These are phyloP conservation scores for Leucogyrophana mollusca DNA, from an alignment of 768 basidiomycete species.

Conservation along the genomic window DNA sequence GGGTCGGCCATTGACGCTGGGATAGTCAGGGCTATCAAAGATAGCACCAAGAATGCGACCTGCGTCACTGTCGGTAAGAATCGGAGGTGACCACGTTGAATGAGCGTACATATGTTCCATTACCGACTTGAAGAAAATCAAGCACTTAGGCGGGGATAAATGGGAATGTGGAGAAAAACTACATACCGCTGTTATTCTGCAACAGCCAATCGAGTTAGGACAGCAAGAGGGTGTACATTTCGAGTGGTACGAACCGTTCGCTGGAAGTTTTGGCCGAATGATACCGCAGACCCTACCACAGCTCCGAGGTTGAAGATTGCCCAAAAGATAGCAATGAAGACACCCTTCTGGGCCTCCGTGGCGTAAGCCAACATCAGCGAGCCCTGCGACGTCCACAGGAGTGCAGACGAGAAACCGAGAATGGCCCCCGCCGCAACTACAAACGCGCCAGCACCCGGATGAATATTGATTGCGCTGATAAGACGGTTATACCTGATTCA, in stretches of 20 bases:
- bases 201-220: slow-evolving; percentile 27
- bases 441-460: slow-evolving; percentile 42
- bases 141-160: not conserved
- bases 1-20: slow-evolving; percentile 72
- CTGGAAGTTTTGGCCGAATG: slow-evolving; percentile 69
- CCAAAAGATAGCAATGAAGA: slow-evolving; percentile 53
- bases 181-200: slow-evolving; percentile 24
- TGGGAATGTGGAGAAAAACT: not conserved
- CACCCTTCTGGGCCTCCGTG: slow-evolving; percentile 55
- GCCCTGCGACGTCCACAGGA: slow-evolving; percentile 55
- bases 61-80: slow-evolving; percentile 21
- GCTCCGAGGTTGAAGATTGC: slow-evolving; percentile 79
- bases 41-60: slow-evolving; percentile 76
- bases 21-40: slow-evolving; percentile 63
- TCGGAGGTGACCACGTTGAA: not conserved
- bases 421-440: slow-evolving; percentile 48
- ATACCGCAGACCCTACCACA: slow-evolving; percentile 75
- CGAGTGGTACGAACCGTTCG: slow-evolving; percentile 40
- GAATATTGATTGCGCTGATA: slow-evolving; percentile 42
- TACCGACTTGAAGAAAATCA: slow-evolving; percentile 48
- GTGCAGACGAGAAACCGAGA: slow-evolving; percentile 48
- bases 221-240: too few species aligned
- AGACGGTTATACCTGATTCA: not conserved
- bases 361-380: slow-evolving; percentile 57
- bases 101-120: slow-evolving; percentile 67